Evolutionary conservation across 176 grass and related monocot species (phyloP), one percentile per base, ranked within the genome.

Genomic region (Chrysopogon serrulatus): DNA sequence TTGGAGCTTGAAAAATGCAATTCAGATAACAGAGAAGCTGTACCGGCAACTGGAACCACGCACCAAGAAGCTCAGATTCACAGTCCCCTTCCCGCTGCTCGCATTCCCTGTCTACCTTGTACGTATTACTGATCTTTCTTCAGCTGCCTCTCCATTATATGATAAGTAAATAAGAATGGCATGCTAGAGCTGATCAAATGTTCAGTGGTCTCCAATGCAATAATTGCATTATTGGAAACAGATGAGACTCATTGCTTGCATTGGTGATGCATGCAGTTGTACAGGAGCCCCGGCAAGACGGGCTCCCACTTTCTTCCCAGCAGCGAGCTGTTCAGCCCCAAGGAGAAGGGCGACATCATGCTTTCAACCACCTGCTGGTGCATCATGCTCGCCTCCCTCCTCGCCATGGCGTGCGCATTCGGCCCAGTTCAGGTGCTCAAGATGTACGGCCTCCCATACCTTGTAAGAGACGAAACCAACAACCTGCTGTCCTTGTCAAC

Each of bases 41-140:
- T 98, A 92, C 85, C 84, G 65, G 73, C 49, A 73, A 27, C 70
- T 98, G 68, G 83, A 87, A 19, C 10, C 66, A 45, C 41, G 49
- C 53, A 86, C 85, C 13, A 90, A 88, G 80, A 92, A 78, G 68
- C 73, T 98, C 13, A 87, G 91, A 24, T 98, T 90, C 74, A 87
- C 89, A 0, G 10, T 87, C 9, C 96, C 96, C 4, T 94, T 90
- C 5, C 93, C 87, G 4, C 66, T 98, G 56, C 83, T 95, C 24
- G 89, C 93, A 21, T 98, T 90, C 82, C 96, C 96, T 23, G 15
- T 84, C 32, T 98, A 98, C 76, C 86, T 98, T 41, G 96, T 98
- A 82, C 76, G 83, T 83, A 2, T 33, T 19, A 21, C 56, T 53
- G 18, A n/a, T n/a, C n/a, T n/a, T n/a, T n/a, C n/a, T n/a, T n/a